A percentile compares a stretch with the other conserved stretches of the same genome.
Conservation (phyloP, 345 rosid species). For the Adansonia digitata region DNA sequence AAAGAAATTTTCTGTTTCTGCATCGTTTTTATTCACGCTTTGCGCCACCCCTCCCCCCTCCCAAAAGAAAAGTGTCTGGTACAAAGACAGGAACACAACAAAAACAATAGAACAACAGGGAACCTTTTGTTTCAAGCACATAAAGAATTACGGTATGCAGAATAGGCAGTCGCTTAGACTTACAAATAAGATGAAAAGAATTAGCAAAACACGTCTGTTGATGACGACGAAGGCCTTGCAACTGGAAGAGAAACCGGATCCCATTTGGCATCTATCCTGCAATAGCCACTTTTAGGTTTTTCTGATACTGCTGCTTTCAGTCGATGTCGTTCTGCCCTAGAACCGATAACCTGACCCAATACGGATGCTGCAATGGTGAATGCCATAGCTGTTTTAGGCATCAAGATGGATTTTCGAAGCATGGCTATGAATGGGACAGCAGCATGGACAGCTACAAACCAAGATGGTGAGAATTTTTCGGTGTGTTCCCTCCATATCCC, state of each 20-base stretch:
- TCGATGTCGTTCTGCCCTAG: constrained; percentile 85
- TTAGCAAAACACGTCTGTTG: constrained; percentile 43
- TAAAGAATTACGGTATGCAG: neutral
- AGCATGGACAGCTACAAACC: constrained; percentile 89
- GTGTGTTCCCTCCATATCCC: constrained; percentile 98
- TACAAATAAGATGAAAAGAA: neutral
- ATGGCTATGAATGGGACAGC: constrained; percentile 92
- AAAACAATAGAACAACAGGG: too few species aligned
- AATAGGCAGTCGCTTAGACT: neutral
- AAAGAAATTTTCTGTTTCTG: too few species aligned
- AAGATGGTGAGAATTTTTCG: constrained; percentile 64
- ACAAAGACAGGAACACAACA: too few species aligned
- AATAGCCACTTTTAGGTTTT: constrained; percentile 32
- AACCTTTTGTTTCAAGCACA: neutral
- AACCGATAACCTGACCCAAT: constrained; percentile 85
- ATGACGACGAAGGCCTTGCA: constrained; percentile 24
- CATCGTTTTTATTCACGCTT: too few species aligned
- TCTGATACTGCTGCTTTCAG: constrained; percentile 52
- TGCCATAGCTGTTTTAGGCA: constrained; percentile 94
- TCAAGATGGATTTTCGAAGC: constrained; percentile 78
- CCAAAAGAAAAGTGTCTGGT: too few species aligned
- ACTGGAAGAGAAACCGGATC: constrained; percentile 29
- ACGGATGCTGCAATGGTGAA: constrained; percentile 84
- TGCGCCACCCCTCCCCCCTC: too few species aligned
- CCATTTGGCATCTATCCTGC: constrained; percentile 34